phyloP scores from a whole-genome alignment of 345 rosid genomes.

The Raphanus raphanistrum region DNA sequence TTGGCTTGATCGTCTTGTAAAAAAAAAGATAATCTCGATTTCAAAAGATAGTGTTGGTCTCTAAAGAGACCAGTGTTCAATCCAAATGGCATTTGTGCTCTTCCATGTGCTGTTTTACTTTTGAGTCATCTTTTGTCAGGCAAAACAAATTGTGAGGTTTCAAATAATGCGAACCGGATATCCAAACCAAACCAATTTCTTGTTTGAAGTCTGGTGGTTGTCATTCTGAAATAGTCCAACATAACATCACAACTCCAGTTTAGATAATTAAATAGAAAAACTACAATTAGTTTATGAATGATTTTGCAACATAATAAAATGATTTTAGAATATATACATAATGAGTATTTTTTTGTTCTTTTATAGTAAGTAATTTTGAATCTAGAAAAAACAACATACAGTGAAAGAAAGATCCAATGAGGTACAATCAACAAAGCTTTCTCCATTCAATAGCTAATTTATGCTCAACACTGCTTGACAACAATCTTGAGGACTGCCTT shows the following conservation, averaged over 20 bases:
- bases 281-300: not conserved
- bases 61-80: too few species aligned
- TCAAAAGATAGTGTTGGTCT: too few species aligned
- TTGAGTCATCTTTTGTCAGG: not conserved
- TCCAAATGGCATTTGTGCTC: too few species aligned
- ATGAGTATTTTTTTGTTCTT: too few species aligned
- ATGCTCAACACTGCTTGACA: slow-evolving; percentile 25
- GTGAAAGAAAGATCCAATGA: too few species aligned
- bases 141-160: not conserved
- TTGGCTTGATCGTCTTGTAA: not conserved
- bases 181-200: not conserved
- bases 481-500: slow-evolving; percentile 9
- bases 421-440: not conserved
- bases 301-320: not conserved
- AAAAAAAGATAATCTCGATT: too few species aligned
- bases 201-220: not conserved
- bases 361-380: too few species aligned
- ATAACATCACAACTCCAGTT: not conserved
- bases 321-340: not conserved
- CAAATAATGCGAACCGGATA: not conserved
- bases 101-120: too few species aligned
- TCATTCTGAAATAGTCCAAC: not conserved
- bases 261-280: too few species aligned
- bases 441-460: slow-evolving; percentile 7
- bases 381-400: not conserved